These are phyloP conservation scores for Bryopsis sp. DNA, from an alignment of 139 green algal genomes.

Conservation along the genomic window DNA sequence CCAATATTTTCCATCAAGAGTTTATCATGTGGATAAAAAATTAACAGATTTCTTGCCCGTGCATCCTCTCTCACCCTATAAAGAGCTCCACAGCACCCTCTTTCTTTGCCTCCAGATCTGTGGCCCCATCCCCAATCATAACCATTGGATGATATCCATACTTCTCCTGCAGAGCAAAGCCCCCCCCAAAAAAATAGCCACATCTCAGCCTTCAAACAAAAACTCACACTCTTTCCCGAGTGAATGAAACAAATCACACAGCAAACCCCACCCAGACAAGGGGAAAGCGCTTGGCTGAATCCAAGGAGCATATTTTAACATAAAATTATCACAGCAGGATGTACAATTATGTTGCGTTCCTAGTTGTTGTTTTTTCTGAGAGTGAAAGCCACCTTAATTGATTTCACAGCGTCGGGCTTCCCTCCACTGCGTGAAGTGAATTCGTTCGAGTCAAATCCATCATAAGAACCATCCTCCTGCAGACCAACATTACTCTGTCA, in stretches of 20 bases:
- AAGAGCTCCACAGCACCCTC: constrained; percentile 82
- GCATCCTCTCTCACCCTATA: constrained; percentile 59
- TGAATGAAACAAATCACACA: background rate
- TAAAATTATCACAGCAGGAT: constrained; percentile 1
- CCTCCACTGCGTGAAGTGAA: constrained; percentile 84
- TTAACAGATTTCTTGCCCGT: background rate
- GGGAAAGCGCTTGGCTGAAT: background rate
- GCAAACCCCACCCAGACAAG: background rate
- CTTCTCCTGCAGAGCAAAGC: constrained; percentile 33
- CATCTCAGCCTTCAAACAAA: constrained; percentile 12
- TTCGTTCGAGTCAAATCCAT: constrained; percentile 86
- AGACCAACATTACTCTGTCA: too few species aligned
- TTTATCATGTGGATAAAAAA: too few species aligned
- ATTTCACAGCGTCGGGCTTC: constrained; percentile 75
- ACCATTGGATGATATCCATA: constrained; percentile 60
- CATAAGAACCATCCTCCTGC: constrained; percentile 66
- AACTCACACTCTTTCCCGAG: background rate
- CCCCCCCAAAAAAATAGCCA: too few species aligned
- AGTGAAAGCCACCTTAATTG: constrained; percentile 57
- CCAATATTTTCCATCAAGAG: too few species aligned
- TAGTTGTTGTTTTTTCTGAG: background rate
- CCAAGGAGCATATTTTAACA: constrained; percentile 14
- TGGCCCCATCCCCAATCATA: constrained; percentile 95
- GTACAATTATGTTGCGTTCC: too few species aligned
- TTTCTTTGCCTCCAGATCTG: constrained; percentile 81